Evolutionary conservation across 164 flowering plant genomes (phyloP), one percentile per base, ranked within the genome.

Genomic region (Cinnamomum chago): DNA sequence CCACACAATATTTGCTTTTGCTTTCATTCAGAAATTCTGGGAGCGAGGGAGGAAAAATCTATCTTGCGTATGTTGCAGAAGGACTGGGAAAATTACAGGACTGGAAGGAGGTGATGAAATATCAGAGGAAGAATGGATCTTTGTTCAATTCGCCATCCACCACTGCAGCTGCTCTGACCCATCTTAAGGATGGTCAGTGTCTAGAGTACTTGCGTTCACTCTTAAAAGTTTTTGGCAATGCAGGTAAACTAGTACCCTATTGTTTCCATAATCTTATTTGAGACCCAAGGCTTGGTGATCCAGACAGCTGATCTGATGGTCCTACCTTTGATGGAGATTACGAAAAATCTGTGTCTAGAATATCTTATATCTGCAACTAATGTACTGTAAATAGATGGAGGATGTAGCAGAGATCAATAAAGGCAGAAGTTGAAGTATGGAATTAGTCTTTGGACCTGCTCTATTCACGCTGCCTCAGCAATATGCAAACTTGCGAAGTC

Each of bases 111-210:
- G 81, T 88, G 33, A 87, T 89, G 92, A 87, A 84, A 71, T 88
- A 84, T 82, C 95, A 95, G 82, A 86, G 90, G 79, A 91, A 86
- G 76, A 93, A 95, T 74, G 99, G 97, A 3, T 95, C 99, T 1
- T 79, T 95, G 40, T 90, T 93, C 75, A 90, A 92, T 85, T 95
- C 97, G 69, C 99, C 98, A 28, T 86, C 98, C 20, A 77, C 95
- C 23, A 90, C 98, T 71, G 97, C 99, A 55, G 94, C 96, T 79
- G 91, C 91, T 81, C 69, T 87, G 65, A 76, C 52, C 62, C 84
- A 85, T 70, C 72, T 80, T 71, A 83, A 77, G 2, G 83, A 92
- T 80, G 35, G 78, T 52, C 86, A 80, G 24, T 90, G 95, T 82
- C 87, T 87, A 23, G 78, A 71, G 65, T 95, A 93, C 83, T 90